A percentile compares a stretch with the other conserved stretches of the same genome.
Evolutionary conservation across 2,329 filamentous ascomycete genomes (phyloP).

Genomic region (Botrytis deweyae): DNA sequence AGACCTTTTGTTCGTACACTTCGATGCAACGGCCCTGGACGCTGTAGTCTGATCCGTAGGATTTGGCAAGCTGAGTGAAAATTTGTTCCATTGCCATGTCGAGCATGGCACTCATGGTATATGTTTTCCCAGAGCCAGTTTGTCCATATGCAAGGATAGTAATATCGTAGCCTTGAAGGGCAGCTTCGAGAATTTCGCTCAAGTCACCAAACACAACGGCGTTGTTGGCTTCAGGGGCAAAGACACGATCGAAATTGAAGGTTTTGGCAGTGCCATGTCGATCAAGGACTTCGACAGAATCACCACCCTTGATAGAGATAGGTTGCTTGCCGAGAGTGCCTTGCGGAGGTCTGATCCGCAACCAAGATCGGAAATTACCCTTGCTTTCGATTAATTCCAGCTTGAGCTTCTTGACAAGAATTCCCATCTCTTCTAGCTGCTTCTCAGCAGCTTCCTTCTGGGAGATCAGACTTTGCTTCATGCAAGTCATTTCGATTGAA

Average conservation of each 20-base stretch:
- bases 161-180: constrained; percentile 95
- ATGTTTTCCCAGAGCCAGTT: constrained; percentile 94
- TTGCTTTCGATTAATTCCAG: constrained; percentile 1
- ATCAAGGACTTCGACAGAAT: neutral
- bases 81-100: constrained; percentile 90
- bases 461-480: neutral
- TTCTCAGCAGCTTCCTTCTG: neutral
- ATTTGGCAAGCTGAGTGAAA: constrained; percentile 79
- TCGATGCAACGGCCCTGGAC: constrained; percentile 96
- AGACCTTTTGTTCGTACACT: constrained; percentile 96
- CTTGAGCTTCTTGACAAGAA: neutral
- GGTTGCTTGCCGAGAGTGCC: neutral
- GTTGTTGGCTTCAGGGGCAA: constrained; percentile 75
- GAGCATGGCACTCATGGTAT: constrained; percentile 97
- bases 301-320: neutral
- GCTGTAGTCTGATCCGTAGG: constrained; percentile 81
- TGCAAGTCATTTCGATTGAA: neutral
- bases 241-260: constrained; percentile 93
- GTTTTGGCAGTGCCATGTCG: constrained; percentile 65
- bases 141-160: constrained; percentile 99
- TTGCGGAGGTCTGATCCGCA: neutral
- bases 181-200: constrained; percentile 92
- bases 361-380: constrained; percentile 1
- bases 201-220: constrained; percentile 92
- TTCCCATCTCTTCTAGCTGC: neutral